phyloP scores from a whole-genome alignment of 257 asterid genomes.

The Paulownia fortunei region DNA sequence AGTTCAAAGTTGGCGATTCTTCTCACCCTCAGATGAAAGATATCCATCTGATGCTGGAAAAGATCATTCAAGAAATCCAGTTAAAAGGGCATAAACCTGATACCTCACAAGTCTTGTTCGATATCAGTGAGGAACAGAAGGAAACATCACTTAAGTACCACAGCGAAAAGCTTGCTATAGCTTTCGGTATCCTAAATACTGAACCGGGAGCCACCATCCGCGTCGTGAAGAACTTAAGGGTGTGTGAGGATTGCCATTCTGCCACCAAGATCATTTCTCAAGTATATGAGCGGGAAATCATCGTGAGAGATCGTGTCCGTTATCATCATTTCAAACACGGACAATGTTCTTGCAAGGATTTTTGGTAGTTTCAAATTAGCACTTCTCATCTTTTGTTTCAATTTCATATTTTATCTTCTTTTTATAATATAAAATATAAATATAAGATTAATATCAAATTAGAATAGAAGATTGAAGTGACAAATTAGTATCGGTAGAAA shows the following conservation, averaged over 20 bases:
- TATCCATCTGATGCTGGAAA: slow-evolving; percentile 31
- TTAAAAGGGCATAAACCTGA: slow-evolving; percentile 41
- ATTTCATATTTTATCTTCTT: too few species aligned
- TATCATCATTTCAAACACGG: slow-evolving; percentile 57
- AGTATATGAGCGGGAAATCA: slow-evolving; percentile 47
- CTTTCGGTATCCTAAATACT: slow-evolving; percentile 51
- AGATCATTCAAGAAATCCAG: slow-evolving; percentile 40
- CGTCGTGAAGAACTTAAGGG: slow-evolving; percentile 57
- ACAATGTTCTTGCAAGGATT: slow-evolving; percentile 58
- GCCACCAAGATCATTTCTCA: slow-evolving; percentile 51
- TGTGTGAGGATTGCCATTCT: slow-evolving; percentile 59
- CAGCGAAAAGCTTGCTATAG: slow-evolving; percentile 69
- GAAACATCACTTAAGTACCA: slow-evolving; percentile 56
- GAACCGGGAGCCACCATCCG: slow-evolving; percentile 43
- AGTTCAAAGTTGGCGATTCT: slow-evolving; percentile 55
- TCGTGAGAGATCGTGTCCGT: slow-evolving; percentile 53
- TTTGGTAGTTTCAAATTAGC: slow-evolving; percentile 41
- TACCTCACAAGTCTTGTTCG: slow-evolving; percentile 50
- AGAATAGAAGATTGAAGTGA: too few species aligned
- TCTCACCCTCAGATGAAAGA: slow-evolving; percentile 42
- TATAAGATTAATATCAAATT: too few species aligned
- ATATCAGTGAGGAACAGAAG: slow-evolving; percentile 57
- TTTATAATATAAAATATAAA: too few species aligned
- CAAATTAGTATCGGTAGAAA: too few species aligned
- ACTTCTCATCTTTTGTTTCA: too few species aligned